Conservation (phyloP, 1,284 basidiomycete genomes). For the Ceratobasidium sp. region DNA sequence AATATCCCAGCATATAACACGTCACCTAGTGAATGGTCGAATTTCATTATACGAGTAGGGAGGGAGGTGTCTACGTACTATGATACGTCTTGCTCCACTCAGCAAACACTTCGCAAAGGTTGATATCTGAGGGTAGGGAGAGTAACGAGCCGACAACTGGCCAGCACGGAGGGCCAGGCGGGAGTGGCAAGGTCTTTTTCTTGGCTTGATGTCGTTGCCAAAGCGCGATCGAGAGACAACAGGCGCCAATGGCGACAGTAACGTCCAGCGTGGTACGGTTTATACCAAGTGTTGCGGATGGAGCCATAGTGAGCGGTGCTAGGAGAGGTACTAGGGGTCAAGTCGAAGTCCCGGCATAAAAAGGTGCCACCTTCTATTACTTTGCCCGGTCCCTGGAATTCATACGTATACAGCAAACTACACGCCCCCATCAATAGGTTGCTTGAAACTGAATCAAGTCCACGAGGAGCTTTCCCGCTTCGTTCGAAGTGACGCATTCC, state of each 20-base stretch:
- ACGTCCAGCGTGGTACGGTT: too few relatives aligned
- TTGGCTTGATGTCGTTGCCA: not conserved
- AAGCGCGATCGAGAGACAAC: not conserved
- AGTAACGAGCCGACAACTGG: constrained; percentile 4
- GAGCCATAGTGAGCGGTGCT: too few relatives aligned
- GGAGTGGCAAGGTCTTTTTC: not conserved
- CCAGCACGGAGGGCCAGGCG: constrained; percentile 20
- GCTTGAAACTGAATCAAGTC: too few relatives aligned
- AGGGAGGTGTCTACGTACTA: not conserved
- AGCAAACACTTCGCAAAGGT: not conserved
- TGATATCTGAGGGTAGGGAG: not conserved
- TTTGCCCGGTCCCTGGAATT: too few relatives aligned
- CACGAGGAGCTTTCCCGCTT: too few relatives aligned
- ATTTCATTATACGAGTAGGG: not conserved
- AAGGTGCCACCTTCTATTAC: too few relatives aligned
- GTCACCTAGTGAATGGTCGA: not conserved
- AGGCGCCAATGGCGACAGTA: not conserved
- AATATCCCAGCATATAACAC: constrained; percentile 8
- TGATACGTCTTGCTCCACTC: constrained; percentile 20
- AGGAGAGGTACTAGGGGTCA: too few relatives aligned
- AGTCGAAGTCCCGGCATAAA: too few relatives aligned
- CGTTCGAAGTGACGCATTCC: too few relatives aligned
- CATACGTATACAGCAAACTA: too few relatives aligned
- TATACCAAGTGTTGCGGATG: too few relatives aligned
- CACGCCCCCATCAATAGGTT: too few relatives aligned